Base-by-base conservation (phyloP, 257 asterid genomes). In the Gardenia jasminoides region DNA sequence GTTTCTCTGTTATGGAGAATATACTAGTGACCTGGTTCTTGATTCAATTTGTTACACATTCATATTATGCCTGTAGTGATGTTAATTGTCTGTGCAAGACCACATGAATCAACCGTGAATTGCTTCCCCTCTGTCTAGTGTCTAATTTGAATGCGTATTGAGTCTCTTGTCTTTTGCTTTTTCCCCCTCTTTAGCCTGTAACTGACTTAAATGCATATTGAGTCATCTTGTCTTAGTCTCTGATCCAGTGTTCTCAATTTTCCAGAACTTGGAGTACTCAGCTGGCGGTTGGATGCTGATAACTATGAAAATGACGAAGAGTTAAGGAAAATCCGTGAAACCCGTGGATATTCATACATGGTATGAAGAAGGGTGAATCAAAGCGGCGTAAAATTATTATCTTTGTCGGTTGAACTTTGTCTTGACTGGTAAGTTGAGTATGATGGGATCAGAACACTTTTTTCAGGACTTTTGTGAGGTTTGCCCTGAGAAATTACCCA, bases 201-300 rank as follows among this genome's bases (percentile, higher is more conserved):
- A 47, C 48, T 46, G 1, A 46, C 9, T 24, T 19, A 56, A 28
- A 74, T 28, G 17, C 26, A 6, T 7, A 28, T 39, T 20, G 24
- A 31, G 31, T 24, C 30, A 9, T 58, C 58, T 58, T 5, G 69
- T 36, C 13, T 6, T 44, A 39, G 6, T 4, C 39, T 56, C 78
- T 76, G 41, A 70, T 17, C 41, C 30, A n/a, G 8, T 47, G 10
- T 82, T 82, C 50, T 69, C 43, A 74, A 70, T 48, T 33, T 88
- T 74, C 59, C 82, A 94, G 98, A 91, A 87, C 92, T 94, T 79
- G 98, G 98, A 78, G 97, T 94, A 74, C 93, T 90, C 50, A 94
- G 97, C 94, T 94, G 98, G 98, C 90, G 82, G 80, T 81, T 94
- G 74, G 93, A 94, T 87, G 98, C 98, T 66, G 97, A 94, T 82